Conservation (phyloP, 305 asterid species). For the Salvia sclarea region DNA sequence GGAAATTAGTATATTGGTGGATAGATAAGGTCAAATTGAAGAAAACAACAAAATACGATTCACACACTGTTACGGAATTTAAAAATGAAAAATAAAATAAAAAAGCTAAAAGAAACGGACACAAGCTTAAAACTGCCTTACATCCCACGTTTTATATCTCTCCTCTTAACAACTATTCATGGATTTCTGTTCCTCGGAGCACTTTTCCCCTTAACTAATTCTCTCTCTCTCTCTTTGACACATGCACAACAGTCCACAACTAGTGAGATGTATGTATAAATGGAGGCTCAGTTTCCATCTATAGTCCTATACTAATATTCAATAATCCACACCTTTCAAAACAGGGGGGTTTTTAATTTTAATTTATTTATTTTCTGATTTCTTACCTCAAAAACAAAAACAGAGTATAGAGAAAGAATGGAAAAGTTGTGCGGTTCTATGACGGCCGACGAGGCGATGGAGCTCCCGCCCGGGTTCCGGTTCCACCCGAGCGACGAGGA, state of each 20-base stretch:
- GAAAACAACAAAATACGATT: constrained; percentile 20
- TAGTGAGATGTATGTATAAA: constrained; percentile 31
- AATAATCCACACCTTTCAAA: neutral
- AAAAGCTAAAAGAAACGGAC: constrained; percentile 29
- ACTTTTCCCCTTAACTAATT: constrained; percentile 34
- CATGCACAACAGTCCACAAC: constrained; percentile 25
- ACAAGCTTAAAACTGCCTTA: constrained; percentile 41
- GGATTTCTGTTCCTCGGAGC: constrained; percentile 40
- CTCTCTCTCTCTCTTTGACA: constrained; percentile 21
- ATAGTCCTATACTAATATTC: neutral
- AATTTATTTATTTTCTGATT: neutral
- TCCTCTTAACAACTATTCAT: constrained; percentile 48
- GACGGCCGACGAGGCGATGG: constrained; percentile 43
- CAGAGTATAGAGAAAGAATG: constrained; percentile 36
- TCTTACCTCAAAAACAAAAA: neutral
- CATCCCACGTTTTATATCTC: constrained; percentile 60
- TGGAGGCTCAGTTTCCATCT: constrained; percentile 20
- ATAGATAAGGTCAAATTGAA: constrained; percentile 29
- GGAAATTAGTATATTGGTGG: neutral
- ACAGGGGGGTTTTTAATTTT: too few species aligned
- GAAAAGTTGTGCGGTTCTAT: constrained; percentile 35
- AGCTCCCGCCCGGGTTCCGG: constrained; percentile 88
- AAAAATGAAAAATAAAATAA: neutral
- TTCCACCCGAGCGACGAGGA: constrained; percentile 95
- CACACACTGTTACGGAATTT: neutral